Evolutionary conservation across 345 rosid genomes (phyloP).

Genomic region (Murraya koenigii): DNA sequence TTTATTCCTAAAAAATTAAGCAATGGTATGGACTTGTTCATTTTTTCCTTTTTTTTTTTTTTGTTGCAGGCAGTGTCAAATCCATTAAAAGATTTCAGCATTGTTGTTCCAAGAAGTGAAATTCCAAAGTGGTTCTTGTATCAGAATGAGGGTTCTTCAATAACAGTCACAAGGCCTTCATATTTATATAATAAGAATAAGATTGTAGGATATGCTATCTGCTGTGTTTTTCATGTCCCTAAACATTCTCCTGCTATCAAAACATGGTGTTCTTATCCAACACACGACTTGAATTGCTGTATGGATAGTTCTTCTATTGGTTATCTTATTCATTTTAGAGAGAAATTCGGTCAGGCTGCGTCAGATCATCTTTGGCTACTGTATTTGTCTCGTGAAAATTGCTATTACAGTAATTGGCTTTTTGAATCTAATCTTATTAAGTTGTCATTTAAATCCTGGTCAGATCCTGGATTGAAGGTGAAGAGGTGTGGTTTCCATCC

Average conservation of each 20-base stretch:
- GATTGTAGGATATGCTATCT: not conserved
- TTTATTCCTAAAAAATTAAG: not conserved
- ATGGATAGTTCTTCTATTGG: too few relatives aligned
- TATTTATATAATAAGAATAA: too few relatives aligned
- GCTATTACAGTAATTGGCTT: too few relatives aligned
- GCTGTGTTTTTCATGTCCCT: conserved; percentile 4
- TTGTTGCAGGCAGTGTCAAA: not conserved
- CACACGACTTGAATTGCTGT: too few relatives aligned
- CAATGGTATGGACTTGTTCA: not conserved
- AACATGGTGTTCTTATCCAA: not conserved
- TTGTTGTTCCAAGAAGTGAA: conserved; percentile 9
- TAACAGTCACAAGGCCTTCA: not conserved
- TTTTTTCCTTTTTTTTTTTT: not conserved
- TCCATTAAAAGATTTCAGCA: accelerated
- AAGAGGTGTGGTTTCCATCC: not conserved
- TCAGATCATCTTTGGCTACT: too few relatives aligned
- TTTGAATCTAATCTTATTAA: too few relatives aligned
- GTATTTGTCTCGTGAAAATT: too few relatives aligned
- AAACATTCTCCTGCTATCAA: not conserved
- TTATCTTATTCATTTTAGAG: too few relatives aligned
- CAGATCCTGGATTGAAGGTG: not conserved
- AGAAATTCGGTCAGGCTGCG: too few relatives aligned
- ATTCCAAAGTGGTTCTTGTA: conserved; percentile 16
- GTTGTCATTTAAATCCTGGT: too few relatives aligned
- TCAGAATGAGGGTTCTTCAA: not conserved